Evolutionary conservation across 768 basidiomycete species (phyloP).

Genomic region (Podaxis sp.): DNA sequence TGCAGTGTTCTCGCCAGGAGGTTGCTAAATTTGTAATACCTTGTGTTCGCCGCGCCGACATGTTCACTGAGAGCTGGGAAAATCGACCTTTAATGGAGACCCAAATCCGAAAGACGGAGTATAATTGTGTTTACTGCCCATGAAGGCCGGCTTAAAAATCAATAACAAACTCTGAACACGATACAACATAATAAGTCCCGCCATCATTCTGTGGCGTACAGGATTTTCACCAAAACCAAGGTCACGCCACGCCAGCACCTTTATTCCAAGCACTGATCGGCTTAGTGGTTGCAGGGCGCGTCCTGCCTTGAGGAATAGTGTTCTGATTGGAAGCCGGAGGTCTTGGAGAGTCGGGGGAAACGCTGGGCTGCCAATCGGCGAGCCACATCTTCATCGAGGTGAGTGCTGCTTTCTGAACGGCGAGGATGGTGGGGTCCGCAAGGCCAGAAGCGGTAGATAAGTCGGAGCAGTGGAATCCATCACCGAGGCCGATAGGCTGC

Average conservation of each 20-base stretch:
- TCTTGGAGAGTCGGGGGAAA: neutral
- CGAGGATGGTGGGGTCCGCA: conserved; percentile 45
- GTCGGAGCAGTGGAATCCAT: conserved; percentile 71
- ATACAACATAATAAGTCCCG: neutral
- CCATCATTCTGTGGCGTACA: neutral
- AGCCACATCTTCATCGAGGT: conserved; percentile 55
- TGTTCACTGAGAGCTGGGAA: neutral
- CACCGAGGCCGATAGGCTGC: conserved; percentile 53
- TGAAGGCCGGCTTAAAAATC: neutral
- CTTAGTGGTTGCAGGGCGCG: neutral
- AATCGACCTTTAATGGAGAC: neutral
- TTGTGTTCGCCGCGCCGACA: neutral
- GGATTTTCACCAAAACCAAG: neutral
- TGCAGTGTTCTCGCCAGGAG: neutral
- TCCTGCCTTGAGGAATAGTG: neutral
- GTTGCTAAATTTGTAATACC: neutral
- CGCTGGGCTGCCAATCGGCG: conserved; percentile 32
- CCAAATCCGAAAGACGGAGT: neutral
- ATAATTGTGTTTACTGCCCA: neutral
- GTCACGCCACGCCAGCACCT: conserved; percentile 4
- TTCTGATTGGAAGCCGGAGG: neutral
- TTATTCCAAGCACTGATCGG: conserved; percentile 14
- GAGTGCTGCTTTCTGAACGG: conserved; percentile 52
- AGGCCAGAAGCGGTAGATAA: conserved; percentile 34
- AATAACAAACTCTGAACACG: neutral